Conservation (phyloP, 768 basidiomycete genomes). For the Phylloporus sp. region DNA sequence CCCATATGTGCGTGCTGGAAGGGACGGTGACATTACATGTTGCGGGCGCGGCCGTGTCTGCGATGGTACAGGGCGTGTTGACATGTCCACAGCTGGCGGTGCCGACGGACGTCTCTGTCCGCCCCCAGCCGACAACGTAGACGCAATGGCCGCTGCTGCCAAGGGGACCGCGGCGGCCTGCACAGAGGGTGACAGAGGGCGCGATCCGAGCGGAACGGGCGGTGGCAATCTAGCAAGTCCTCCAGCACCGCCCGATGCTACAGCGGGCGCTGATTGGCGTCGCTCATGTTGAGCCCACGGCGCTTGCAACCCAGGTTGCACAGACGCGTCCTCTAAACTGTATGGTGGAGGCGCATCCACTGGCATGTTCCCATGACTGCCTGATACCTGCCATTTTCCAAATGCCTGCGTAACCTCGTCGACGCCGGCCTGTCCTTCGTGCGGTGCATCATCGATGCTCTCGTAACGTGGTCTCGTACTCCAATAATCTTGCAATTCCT, state of each 20-base stretch:
- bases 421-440: slow-evolving; percentile 21
- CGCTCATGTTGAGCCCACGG: neutral
- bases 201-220: neutral
- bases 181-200: slow-evolving; percentile 2
- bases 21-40: neutral
- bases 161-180: neutral
- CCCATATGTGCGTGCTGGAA: neutral
- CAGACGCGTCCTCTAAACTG: slow-evolving; percentile 40
- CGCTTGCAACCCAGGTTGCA: neutral
- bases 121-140: neutral
- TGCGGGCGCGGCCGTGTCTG: neutral
- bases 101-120: neutral
- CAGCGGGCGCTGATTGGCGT: neutral
- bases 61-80: slow-evolving; percentile 7
- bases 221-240: neutral
- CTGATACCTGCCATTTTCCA: slow-evolving; percentile 40
- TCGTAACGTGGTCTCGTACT: slow-evolving; percentile 57
- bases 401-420: slow-evolving; percentile 30
- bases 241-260: neutral
- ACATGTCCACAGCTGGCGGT: slow-evolving; percentile 12
- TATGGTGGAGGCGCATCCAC: slow-evolving; percentile 69
- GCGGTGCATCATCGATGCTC: slow-evolving; percentile 8
- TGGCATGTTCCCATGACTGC: slow-evolving; percentile 3
- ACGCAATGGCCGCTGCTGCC: neutral
- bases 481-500: slow-evolving; percentile 78